Percentiles rank a stretch among this genome's conserved stretches.
These are phyloP conservation scores for Suillus paluster DNA, from an alignment of 768 basidiomycete genomes.

Conservation along the genomic window DNA sequence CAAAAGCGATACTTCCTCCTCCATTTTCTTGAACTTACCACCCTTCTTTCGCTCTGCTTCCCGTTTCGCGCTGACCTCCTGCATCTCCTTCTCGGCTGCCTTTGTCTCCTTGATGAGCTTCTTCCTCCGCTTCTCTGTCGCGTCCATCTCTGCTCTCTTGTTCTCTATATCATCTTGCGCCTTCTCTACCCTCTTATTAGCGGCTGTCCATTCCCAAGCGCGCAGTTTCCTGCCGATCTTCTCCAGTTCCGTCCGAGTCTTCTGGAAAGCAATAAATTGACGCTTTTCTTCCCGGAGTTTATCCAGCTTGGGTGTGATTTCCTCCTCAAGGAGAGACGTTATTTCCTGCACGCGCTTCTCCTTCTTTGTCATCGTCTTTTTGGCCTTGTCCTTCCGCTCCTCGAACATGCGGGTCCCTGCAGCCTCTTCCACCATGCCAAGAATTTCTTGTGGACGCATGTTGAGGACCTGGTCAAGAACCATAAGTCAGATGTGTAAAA, in stretches of 20 bases:
- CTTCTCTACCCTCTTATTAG: slow-evolving; percentile 50
- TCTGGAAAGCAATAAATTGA: slow-evolving; percentile 88
- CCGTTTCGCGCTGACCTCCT: slow-evolving; percentile 70
- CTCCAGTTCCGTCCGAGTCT: slow-evolving; percentile 86
- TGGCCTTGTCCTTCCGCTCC: slow-evolving; percentile 95
- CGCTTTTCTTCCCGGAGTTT: slow-evolving; percentile 89
- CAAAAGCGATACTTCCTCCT: slow-evolving; percentile 76
- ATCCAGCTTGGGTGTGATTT: slow-evolving; percentile 93
- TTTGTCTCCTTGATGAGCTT: slow-evolving; percentile 56
- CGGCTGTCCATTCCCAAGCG: slow-evolving; percentile 88
- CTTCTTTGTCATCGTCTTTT: slow-evolving; percentile 96
- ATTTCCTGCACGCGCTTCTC: slow-evolving; percentile 95
- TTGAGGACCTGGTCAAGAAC: slow-evolving; percentile 70
- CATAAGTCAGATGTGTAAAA: slow-evolving; percentile 2
- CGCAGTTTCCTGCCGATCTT: slow-evolving; percentile 78
- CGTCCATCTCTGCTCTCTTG: slow-evolving; percentile 53
- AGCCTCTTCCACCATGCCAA: slow-evolving; percentile 98
- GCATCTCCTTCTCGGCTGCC: slow-evolving; percentile 68
- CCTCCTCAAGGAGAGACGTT: slow-evolving; percentile 76
- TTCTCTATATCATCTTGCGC: slow-evolving; percentile 61
- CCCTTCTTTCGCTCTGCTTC: slow-evolving; percentile 92
- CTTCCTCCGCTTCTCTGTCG: slow-evolving; percentile 51
- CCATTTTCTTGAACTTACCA: slow-evolving; percentile 86
- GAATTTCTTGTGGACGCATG: slow-evolving; percentile 97
- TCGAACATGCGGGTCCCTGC: slow-evolving; percentile 99